Base-by-base conservation (phyloP, 225 moss, liverwort and hornwort genomes). In the Antitrichia curtipendula region DNA sequence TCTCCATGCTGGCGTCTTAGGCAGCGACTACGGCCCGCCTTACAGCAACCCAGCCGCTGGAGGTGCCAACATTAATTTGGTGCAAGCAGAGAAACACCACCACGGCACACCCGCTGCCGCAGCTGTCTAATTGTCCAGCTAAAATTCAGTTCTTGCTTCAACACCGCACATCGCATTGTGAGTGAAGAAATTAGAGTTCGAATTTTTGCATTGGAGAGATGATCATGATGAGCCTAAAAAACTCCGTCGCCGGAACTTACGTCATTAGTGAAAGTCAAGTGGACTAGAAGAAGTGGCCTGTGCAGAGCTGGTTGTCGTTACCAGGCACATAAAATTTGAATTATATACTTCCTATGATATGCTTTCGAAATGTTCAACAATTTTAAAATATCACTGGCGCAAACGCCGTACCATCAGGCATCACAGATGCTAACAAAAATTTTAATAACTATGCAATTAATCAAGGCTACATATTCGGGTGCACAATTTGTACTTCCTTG, bases 11-110 rank as follows among this genome's bases (percentile, higher is more conserved):
- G 92, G 93, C 79, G 81, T 91, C 65, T 82, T 90, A 10, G 88
- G 93, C 56, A 87, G 90, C 73, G 89, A 92, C 79, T 92, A 86
- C 76, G 90, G 90, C 52, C 93, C 92, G 38, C 78, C 88, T 45
- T 62, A 10, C 89, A 75, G 69, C 81, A 88, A 82, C 85, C 41
- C 87, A 81, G 45, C 84, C 56, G 31, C 89, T 70, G 93, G 88
- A 32, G 87, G 85, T 78, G 75, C 81, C 28, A 89, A 82, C 89
- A 87, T 91, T 69, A 89, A 80, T 41, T 75, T 91, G 75, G 88
- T 90, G 82, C 92, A 86, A 83, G 86, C 90, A 27, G 93, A 93
- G 89, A 93, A 93, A 83, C 92, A 89, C 19, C 92, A 90, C 90
- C 90, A 91, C 49, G 92, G 91, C 90, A 84, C 89, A 36, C 87